phyloP scores from a whole-genome alignment of 1,284 basidiomycete species.

The Calocybe gambosa region DNA sequence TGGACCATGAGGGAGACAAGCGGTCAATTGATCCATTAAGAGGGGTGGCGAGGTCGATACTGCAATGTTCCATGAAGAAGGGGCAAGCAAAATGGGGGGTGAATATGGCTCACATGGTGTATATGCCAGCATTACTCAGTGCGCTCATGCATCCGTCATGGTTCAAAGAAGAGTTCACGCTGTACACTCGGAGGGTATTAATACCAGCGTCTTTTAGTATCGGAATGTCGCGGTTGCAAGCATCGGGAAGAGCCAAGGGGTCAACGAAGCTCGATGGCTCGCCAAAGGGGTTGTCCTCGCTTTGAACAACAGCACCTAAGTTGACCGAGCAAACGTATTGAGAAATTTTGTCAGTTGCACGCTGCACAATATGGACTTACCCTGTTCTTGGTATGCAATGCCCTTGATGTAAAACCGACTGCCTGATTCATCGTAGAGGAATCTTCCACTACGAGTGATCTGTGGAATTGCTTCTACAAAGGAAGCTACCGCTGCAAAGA shows the following conservation, averaged over 20 bases:
- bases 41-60: conserved; percentile 81
- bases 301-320: conserved; percentile 39
- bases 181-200: conserved; percentile 80
- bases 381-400: conserved; percentile 86
- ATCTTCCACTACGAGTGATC: conserved; percentile 64
- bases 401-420: conserved; percentile 88
- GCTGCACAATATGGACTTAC: conserved; percentile 28
- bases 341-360: neutral
- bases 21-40: conserved; percentile 86
- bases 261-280: conserved; percentile 76
- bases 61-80: conserved; percentile 23
- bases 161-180: conserved; percentile 74
- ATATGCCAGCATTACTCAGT: conserved; percentile 77
- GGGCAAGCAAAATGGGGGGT: neutral
- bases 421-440: conserved; percentile 71
- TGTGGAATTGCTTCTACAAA: conserved; percentile 46
- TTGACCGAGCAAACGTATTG: neutral
- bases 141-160: conserved; percentile 84
- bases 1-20: conserved; percentile 71
- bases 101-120: conserved; percentile 62
- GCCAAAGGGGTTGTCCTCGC: conserved; percentile 64
- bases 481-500: conserved; percentile 25
- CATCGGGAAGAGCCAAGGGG: conserved; percentile 62
- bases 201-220: conserved; percentile 66
- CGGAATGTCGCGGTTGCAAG: conserved; percentile 76